Percentiles rank a stretch among this genome's conserved stretches.
Evolutionary conservation across 2,329 filamentous ascomycete genomes (phyloP).

Genomic region (Cordyceps farinosa): DNA sequence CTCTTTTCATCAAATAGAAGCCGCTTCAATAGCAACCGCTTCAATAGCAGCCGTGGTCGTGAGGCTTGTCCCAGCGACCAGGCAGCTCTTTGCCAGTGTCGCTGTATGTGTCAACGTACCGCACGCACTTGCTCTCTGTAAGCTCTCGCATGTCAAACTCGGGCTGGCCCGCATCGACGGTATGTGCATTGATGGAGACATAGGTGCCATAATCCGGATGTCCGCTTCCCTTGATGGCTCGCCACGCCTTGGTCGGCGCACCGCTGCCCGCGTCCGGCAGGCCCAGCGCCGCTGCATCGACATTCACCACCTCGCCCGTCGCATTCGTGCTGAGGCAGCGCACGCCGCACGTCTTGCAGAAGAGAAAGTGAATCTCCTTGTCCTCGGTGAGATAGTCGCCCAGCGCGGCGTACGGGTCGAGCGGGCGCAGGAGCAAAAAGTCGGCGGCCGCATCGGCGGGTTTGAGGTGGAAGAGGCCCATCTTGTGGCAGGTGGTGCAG

Average conservation of each 20-base stretch:
- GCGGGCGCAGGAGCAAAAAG: constrained; percentile 41
- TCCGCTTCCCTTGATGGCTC: constrained; percentile 12
- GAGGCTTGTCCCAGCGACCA: constrained; percentile 19
- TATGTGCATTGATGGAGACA: constrained; percentile 18
- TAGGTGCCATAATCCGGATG: constrained; percentile 8
- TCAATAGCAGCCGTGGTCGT: constrained; percentile 21
- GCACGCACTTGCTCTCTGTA: constrained; percentile 19
- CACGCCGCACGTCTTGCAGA: constrained; percentile 34
- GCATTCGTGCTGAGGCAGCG: constrained; percentile 33
- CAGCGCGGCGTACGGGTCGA: constrained; percentile 32
- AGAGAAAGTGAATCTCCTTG: constrained; percentile 23
- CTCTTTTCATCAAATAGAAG: neutral
- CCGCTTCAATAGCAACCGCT: too few relatives aligned
- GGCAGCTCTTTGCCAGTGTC: constrained; percentile 11
- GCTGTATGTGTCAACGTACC: constrained; percentile 20
- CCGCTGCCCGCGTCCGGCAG: constrained; percentile 5
- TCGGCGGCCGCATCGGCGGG: constrained; percentile 34
- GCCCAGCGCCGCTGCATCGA: constrained; percentile 16
- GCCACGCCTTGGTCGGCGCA: constrained; percentile 16
- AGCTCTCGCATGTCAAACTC: constrained; percentile 21
- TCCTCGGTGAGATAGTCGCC: constrained; percentile 36
- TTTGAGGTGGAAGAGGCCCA: constrained; percentile 40
- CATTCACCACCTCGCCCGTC: constrained; percentile 6
- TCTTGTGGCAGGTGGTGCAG: constrained; percentile 44
- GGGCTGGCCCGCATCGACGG: constrained; percentile 18